These are phyloP conservation scores for Globisporangium carolinianum DNA, from an alignment of 352 stramenopile genomes.

Conservation along the genomic window DNA sequence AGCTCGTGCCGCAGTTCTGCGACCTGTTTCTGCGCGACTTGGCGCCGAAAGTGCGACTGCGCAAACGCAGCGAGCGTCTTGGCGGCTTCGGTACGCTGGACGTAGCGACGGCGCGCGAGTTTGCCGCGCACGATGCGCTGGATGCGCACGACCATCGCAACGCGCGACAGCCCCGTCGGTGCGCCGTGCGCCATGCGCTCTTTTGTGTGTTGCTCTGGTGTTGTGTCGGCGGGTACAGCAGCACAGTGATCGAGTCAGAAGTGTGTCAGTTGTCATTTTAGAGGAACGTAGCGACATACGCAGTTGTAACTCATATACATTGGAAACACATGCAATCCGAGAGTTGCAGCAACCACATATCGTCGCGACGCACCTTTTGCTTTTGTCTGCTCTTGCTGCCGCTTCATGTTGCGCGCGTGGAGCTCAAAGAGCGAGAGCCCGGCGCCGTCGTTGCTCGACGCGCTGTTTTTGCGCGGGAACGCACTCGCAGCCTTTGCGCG, in stretches of 20 bases:
- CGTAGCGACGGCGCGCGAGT: slow-evolving; percentile 27
- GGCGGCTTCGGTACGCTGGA: slow-evolving; percentile 16
- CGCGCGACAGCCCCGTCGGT: slow-evolving; percentile 18
- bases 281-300: too few relatives aligned
- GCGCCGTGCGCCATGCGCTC: slow-evolving; percentile 8
- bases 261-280: too few relatives aligned
- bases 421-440: slow-evolving; percentile 13
- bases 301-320: too few relatives aligned
- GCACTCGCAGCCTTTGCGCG: slow-evolving; percentile 2
- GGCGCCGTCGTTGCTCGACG: slow-evolving; percentile 2
- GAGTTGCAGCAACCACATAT: neutral
- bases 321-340: too few relatives aligned
- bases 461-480: slow-evolving; percentile 1
- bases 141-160: slow-evolving; percentile 39
- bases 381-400: slow-evolving; percentile 11
- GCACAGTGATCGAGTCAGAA: too few relatives aligned
- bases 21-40: slow-evolving; percentile 20
- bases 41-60: slow-evolving; percentile 28
- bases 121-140: slow-evolving; percentile 31
- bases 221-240: neutral
- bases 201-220: slow-evolving; percentile 14
- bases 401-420: slow-evolving; percentile 12
- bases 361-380: slow-evolving; percentile 3
- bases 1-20: slow-evolving; percentile 18
- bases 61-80: slow-evolving; percentile 24